phyloP scores from a whole-genome alignment of 1,139 yeast genomes.

The Saccharomyces uvarum region DNA sequence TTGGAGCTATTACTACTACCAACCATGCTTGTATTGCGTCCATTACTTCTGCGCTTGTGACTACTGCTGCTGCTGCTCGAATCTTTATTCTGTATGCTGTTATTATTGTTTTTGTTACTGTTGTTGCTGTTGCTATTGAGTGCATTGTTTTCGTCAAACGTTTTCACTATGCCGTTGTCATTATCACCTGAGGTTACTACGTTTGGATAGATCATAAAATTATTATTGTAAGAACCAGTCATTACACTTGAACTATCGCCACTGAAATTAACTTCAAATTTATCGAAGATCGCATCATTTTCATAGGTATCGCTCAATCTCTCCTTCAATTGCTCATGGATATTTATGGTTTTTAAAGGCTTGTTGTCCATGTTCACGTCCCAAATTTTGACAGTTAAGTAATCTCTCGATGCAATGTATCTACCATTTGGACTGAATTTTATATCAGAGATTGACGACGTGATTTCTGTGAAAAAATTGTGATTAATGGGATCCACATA shows the following conservation, averaged over 20 bases:
- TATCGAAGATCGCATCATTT: slow-evolving; percentile 96
- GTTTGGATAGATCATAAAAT: slow-evolving; percentile 93
- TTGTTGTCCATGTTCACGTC: slow-evolving; percentile 94
- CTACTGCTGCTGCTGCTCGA: slow-evolving; percentile 4
- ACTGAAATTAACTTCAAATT: slow-evolving; percentile 90
- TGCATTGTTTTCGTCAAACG: slow-evolving; percentile 11
- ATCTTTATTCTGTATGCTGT: slow-evolving; percentile 17
- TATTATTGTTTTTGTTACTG: slow-evolving; percentile 11
- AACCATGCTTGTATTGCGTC: slow-evolving; percentile 3
- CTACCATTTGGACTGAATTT: slow-evolving; percentile 89
- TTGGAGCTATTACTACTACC: slow-evolving; percentile 10
- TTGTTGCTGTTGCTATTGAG: slow-evolving; percentile 4
- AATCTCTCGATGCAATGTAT: slow-evolving; percentile 91
- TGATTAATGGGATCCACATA: slow-evolving; percentile 88
- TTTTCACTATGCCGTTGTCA: slow-evolving; percentile 16
- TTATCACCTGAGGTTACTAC: slow-evolving; percentile 39
- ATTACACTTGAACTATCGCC: slow-evolving; percentile 89
- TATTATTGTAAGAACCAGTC: slow-evolving; percentile 97
- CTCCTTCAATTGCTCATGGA: slow-evolving; percentile 91
- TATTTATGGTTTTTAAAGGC: slow-evolving; percentile 88
- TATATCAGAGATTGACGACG: slow-evolving; percentile 89
- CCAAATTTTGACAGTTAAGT: slow-evolving; percentile 97
- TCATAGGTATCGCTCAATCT: slow-evolving; percentile 95
- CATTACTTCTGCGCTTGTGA: slow-evolving; percentile 1
- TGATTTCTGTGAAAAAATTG: slow-evolving; percentile 94